These are phyloP conservation scores for Pluteus cervinus DNA, from an alignment of 768 basidiomycete species.

Conservation along the genomic window DNA sequence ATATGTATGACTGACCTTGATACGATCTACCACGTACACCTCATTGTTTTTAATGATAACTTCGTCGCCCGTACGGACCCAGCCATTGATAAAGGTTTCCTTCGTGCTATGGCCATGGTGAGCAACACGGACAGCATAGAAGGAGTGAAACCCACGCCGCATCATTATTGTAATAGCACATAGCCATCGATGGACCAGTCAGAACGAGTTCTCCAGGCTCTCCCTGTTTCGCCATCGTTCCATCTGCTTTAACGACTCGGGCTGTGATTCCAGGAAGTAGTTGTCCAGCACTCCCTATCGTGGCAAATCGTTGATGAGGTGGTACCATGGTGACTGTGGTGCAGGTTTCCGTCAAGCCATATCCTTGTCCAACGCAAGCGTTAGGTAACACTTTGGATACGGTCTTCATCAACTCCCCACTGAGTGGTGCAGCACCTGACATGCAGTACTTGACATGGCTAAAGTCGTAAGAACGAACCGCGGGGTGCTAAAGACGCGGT, in stretches of 20 bases:
- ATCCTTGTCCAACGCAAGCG: conserved; percentile 60
- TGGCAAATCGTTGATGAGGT: conserved; percentile 35
- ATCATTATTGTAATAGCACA: conserved; percentile 53
- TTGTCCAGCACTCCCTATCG: conserved; percentile 50
- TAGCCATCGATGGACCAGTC: conserved; percentile 52
- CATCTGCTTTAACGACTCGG: conserved; percentile 53
- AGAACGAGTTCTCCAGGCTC: conserved; percentile 62
- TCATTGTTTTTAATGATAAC: conserved; percentile 61
- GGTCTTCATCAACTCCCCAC: conserved; percentile 44
- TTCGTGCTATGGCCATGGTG: conserved; percentile 36
- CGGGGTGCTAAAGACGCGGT: conserved; percentile 38
- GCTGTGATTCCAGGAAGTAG: conserved; percentile 52
- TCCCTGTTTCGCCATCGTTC: conserved; percentile 45
- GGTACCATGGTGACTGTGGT: conserved; percentile 46
- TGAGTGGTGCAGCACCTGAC: conserved; percentile 61
- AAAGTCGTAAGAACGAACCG: conserved; percentile 41
- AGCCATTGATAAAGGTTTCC: conserved; percentile 58
- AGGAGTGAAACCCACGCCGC: conserved; percentile 55
- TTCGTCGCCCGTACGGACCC: conserved; percentile 70
- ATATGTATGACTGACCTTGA: conserved; percentile 43
- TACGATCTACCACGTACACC: conserved; percentile 64
- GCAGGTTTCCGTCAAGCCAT: conserved; percentile 61
- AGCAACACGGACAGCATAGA: not conserved
- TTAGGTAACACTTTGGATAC: conserved; percentile 47
- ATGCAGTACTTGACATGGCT: conserved; percentile 45